Percentiles rank a stretch among this genome's conserved stretches.
Conservation (phyloP, 2,329 filamentous ascomycete genomes). For the Ceratocystiopsis minuta region DNA sequence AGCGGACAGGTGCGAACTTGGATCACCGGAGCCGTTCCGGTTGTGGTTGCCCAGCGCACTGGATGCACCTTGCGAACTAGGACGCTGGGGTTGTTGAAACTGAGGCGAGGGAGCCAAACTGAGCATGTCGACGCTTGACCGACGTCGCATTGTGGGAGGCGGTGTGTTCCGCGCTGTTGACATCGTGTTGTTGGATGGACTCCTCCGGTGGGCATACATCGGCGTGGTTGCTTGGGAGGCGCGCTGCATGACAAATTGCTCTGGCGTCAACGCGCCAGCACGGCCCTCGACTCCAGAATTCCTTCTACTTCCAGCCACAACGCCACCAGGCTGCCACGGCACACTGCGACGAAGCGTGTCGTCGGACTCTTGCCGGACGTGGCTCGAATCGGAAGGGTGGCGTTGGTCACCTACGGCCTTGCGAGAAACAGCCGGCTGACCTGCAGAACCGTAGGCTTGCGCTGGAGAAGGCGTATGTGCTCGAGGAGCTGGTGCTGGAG, state of each 20-base stretch:
- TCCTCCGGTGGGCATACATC: conserved; percentile 41
- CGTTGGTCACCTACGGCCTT: too few species aligned
- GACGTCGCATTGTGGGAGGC: conserved; percentile 24
- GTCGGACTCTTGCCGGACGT: conserved; percentile 29
- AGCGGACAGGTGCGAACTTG: conserved; percentile 50
- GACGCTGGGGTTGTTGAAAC: conserved; percentile 23
- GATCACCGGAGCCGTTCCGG: conserved; percentile 12
- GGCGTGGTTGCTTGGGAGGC: conserved; percentile 38
- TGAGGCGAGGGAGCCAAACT: conserved; percentile 22
- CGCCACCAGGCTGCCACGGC: conserved; percentile 61
- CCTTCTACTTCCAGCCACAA: conserved; percentile 19
- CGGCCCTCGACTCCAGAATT: conserved; percentile 24
- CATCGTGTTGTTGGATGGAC: conserved; percentile 33
- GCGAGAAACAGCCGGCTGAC: too few species aligned
- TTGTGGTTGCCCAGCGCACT: conserved; percentile 22
- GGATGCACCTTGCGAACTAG: conserved; percentile 41
- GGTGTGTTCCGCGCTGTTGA: conserved; percentile 22
- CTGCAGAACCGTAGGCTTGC: neutral
- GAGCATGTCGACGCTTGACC: conserved; percentile 23
- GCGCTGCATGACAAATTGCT: conserved; percentile 71
- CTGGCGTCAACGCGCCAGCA: conserved; percentile 39
- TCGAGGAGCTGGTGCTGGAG: too few species aligned
- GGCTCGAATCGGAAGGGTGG: conserved; percentile 13
- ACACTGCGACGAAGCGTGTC: conserved; percentile 41
- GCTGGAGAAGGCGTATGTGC: conserved; percentile 1